Base-by-base conservation (phyloP, 768 basidiomycete species). In the Hygrocybe punicea region DNA sequence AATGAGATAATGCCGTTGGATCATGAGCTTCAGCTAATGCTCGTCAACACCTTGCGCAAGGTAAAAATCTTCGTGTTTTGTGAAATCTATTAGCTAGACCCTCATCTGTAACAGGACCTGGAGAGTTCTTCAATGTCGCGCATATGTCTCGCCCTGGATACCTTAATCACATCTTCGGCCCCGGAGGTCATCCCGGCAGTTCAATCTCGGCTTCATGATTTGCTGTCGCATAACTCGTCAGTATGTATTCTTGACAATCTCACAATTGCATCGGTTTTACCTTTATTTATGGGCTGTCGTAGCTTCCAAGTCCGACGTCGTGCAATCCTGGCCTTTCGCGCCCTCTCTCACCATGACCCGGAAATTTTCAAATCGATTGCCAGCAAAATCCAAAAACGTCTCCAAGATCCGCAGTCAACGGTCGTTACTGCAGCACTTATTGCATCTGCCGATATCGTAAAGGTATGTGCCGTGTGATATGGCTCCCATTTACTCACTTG, bases 41-140 rank as follows among this genome's bases (percentile, higher is more conserved):
- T 93, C 19, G 85, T 93, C 57, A 94, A 94, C 62, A 92, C 91
- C 4, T 67, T 92, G 34, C 84, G 90, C 60, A 93, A 93, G 80
- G 91, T 85, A 63, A 56, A 67, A 44, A 6, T 35, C 4, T 6
- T 34, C n/a, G 13, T 2, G 13, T 16, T 37, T 50, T 52, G 19
- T 44, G 6, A 21, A 36, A 6, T 25, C 7, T 47, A 53, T 9
- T 35, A 16, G 25, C 33, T 19, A 40, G 9, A 48, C 29, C 59
- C 58, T 51, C 51, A 17, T 14, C 46, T 24, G 7, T 37, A 16
- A 29, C 61, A 93, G 91, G 91, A 94, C 65, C 67, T 94, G 25
- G 89, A 91, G 68, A 82, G 82, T 51, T 59, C 75, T 2, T 71
- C 75, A 2, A 61, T 81, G 42, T 63, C 84, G 17, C 79, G 80